These are phyloP conservation scores for Kandelia obovata DNA, from an alignment of 345 rosid species.

Conservation along the genomic window DNA sequence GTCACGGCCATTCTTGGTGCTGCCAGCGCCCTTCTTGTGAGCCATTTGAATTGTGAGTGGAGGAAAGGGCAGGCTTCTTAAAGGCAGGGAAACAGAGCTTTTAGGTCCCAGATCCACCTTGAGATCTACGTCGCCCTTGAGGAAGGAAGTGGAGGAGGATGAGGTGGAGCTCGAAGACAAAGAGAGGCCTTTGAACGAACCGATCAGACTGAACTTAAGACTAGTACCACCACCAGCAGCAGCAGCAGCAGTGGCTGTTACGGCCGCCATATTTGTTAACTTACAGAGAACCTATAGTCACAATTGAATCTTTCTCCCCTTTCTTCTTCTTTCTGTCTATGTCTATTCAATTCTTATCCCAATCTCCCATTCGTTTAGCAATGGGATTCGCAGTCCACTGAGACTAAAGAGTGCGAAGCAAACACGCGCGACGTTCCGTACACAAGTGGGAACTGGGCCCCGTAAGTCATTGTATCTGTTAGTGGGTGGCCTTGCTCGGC, in stretches of 20 bases:
- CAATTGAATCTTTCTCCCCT: no score
- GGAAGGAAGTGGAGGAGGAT: conserved; percentile 52
- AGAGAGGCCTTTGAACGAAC: conserved; percentile 62
- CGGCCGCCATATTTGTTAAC: background rate
- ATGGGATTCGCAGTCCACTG: no score
- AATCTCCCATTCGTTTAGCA: no score
- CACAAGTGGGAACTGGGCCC: no score
- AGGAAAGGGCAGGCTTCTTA: conserved; percentile 31
- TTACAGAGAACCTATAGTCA: no score
- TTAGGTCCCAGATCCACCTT: conserved; percentile 18
- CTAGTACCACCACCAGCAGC: background rate
- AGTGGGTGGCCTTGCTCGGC: no score
- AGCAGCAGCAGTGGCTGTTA: background rate
- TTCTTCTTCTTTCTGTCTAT: no score
- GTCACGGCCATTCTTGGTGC: conserved; percentile 99
- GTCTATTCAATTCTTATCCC: no score
- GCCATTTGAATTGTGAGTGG: conserved; percentile 65
- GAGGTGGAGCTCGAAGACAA: conserved; percentile 35
- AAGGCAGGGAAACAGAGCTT: conserved; percentile 38
- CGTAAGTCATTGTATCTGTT: no score
- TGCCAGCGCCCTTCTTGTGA: conserved; percentile 97
- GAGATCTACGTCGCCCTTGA: conserved; percentile 41
- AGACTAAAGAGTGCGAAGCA: no score
- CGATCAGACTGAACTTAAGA: conserved; percentile 47
- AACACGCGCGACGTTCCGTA: no score